Conservation (phyloP, 148 eudicot species). For the Spergularia bocconei region DNA sequence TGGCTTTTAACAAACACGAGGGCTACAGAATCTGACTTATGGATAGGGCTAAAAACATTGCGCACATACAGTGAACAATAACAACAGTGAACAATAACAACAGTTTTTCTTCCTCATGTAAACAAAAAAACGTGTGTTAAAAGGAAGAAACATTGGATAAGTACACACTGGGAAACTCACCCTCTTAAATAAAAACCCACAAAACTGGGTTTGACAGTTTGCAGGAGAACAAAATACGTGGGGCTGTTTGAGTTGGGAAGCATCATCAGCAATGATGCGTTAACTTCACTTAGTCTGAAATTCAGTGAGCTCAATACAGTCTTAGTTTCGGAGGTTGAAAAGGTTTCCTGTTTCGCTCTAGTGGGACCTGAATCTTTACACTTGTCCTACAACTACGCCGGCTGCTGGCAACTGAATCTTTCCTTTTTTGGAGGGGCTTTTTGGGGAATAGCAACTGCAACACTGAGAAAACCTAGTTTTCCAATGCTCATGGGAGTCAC, state of each 20-base stretch:
- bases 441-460: background rate
- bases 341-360: conserved; percentile 1
- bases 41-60: conserved; percentile 10
- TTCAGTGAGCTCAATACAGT: background rate
- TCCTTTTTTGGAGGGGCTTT: conserved; percentile 8
- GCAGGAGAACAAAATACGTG: conserved; percentile 21
- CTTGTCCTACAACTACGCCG: background rate
- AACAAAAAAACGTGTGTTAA: conserved; percentile 15
- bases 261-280: conserved; percentile 22
- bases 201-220: conserved; percentile 28
- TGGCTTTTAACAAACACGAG: conserved; percentile 15
- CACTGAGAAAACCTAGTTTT: background rate
- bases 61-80: conserved; percentile 7
- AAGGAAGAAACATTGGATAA: conserved; percentile 23
- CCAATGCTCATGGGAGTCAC: background rate
- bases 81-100: conserved; percentile 18
- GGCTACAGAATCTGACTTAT: conserved; percentile 3
- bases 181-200: background rate
- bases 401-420: conserved; percentile 16
- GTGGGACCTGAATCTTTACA: conserved; percentile 6
- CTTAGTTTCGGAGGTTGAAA: background rate
- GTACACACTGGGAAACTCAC: conserved; percentile 28
- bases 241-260: conserved; percentile 1
- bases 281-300: conserved; percentile 13
- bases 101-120: background rate